Evolutionary conservation across 2,329 filamentous ascomycete genomes (phyloP).

Genomic region (Orbilia ellipsospora): DNA sequence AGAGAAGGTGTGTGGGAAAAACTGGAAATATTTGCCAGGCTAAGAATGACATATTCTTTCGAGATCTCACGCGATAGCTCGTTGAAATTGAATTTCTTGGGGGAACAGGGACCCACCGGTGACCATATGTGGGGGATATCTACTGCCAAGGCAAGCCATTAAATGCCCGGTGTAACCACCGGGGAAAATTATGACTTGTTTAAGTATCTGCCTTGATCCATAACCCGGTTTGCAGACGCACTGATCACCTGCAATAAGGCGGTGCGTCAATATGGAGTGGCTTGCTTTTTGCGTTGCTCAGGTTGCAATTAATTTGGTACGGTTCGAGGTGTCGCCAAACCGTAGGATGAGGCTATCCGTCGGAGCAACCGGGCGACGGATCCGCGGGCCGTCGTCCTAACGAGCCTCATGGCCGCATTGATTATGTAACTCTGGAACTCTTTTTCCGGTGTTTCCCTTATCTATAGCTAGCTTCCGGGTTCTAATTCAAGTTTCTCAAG

Average conservation of each 20-base stretch:
- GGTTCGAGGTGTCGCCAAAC: conserved; percentile 31
- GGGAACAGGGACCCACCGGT: conserved; percentile 28
- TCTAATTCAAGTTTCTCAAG: conserved; percentile 10
- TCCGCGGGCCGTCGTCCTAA: conserved; percentile 48
- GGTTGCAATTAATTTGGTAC: conserved; percentile 21
- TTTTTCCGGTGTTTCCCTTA: no score
- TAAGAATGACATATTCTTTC: conserved; percentile 22
- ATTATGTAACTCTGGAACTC: conserved; percentile 33
- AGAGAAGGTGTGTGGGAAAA: conserved; percentile 25
- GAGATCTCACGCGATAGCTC: background rate
- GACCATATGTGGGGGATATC: conserved; percentile 49
- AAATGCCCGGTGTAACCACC: conserved; percentile 15
- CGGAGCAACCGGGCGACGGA: conserved; percentile 44
- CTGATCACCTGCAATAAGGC: background rate
- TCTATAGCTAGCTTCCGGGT: no score
- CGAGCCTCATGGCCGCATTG: conserved; percentile 40
- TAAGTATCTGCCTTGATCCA: conserved; percentile 31
- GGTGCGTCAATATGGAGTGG: background rate
- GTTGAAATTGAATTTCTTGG: background rate
- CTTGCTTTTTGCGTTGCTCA: conserved; percentile 49
- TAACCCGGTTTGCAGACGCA: conserved; percentile 22
- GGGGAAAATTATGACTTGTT: conserved; percentile 32
- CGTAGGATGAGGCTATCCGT: conserved; percentile 53
- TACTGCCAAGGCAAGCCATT: conserved; percentile 10
- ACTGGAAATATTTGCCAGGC: conserved; percentile 25